Conservation (phyloP, 2,329 filamentous ascomycete species). For the Bipolaris sorokiniana region DNA sequence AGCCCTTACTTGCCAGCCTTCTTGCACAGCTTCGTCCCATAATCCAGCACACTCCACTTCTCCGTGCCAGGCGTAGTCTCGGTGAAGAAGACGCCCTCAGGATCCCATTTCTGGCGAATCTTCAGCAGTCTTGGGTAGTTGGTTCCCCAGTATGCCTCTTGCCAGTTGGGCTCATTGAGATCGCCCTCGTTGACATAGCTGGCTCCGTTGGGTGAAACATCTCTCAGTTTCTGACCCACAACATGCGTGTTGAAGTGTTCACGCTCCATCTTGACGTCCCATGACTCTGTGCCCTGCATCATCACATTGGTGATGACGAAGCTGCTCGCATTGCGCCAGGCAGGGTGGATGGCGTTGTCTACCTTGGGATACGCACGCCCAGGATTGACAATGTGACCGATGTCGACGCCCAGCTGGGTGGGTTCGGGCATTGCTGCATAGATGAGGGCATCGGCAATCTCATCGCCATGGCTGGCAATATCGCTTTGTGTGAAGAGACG, state of each 20-base stretch:
- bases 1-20: conserved; percentile 15
- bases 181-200: conserved; percentile 48
- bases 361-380: conserved; percentile 34
- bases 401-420: conserved; percentile 32
- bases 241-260: conserved; percentile 41
- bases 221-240: conserved; percentile 37
- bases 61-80: conserved; percentile 46
- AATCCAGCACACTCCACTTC: conserved; percentile 43
- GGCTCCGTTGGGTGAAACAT: conserved; percentile 40
- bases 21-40: conserved; percentile 45
- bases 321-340: conserved; percentile 46
- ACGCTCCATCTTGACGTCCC: conserved; percentile 37
- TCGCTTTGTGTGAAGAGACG: conserved; percentile 43
- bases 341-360: conserved; percentile 44
- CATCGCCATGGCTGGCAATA: conserved; percentile 30
- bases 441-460: conserved; percentile 36
- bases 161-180: conserved; percentile 47
- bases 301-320: conserved; percentile 45
- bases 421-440: conserved; percentile 32
- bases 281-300: conserved; percentile 39
- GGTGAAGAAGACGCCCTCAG: conserved; percentile 44
- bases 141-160: conserved; percentile 44
- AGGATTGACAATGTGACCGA: conserved; percentile 46
- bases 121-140: conserved; percentile 43
- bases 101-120: conserved; percentile 44